Evolutionary conservation across 768 basidiomycete genomes (phyloP).

Genomic region (Suillus decipiens): DNA sequence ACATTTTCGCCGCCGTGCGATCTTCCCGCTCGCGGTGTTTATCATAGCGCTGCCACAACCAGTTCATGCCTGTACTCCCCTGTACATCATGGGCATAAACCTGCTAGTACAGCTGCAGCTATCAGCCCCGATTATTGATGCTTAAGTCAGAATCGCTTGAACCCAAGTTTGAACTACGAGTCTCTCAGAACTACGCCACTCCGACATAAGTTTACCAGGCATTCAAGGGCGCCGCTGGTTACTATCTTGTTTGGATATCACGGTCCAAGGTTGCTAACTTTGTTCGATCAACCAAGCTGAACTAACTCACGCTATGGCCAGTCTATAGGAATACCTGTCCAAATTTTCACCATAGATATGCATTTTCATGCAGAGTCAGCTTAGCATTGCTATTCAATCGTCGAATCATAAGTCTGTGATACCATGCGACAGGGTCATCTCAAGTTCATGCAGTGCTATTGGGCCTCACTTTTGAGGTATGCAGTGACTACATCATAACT

Average conservation of each 20-base stretch:
- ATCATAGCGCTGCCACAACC: not conserved
- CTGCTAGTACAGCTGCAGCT: not conserved
- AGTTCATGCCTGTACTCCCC: not conserved
- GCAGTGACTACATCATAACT: no score
- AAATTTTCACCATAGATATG: not conserved
- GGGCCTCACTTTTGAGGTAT: no score
- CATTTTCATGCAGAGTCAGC: no score
- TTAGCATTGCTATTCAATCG: not conserved
- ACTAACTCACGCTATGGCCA: not conserved
- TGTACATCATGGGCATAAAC: not conserved
- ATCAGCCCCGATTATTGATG: not conserved
- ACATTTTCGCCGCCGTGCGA: no score
- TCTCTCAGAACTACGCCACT: no score
- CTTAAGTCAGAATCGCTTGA: no score
- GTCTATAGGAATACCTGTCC: not conserved
- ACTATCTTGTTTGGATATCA: no score
- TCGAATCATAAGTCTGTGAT: not conserved
- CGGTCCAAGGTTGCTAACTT: no score
- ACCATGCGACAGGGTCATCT: not conserved
- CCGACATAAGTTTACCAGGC: no score
- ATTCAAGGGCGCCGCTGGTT: no score
- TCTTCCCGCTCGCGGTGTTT: no score
- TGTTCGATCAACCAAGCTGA: not conserved
- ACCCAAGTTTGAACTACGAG: no score
- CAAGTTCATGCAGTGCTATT: not conserved